Base-by-base conservation (phyloP, 768 basidiomycete species). In the Roridomyces roridus region DNA sequence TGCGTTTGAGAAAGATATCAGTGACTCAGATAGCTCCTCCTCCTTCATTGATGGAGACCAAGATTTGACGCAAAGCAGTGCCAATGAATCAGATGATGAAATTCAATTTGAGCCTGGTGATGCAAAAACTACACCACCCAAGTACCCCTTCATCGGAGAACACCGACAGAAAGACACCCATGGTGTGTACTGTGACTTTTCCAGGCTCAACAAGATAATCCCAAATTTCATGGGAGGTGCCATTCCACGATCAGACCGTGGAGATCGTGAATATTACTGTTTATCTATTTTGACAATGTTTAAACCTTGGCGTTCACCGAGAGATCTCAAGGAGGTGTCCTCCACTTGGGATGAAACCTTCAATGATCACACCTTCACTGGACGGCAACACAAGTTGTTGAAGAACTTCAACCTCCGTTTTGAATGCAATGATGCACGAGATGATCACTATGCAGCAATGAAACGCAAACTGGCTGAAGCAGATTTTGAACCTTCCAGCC, bases 201-300 rank as follows among this genome's bases (percentile, higher is more conserved):
- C n/a, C 11, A 17, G 24, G 7, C 20, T 62, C 11, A 14, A 53
- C 23, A 40, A 46, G 1, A 29, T 46, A 3, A 67, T 72, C 4
- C 70, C 70, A 0, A 68, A 69, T 49, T 73, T 72, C 57, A 45
- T 70, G 1, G 70, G 70, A 4, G 63, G 57, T 1, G 42, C 53
- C 2, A 47, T 72, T 4, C 72, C 72, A 7, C 44, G 66, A 10
- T 4, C 46, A 11, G 71, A 75, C 46, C 35, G 50, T 36, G 73
- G 68, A 1, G 72, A 74, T 54, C 35, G 64, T 17, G 70, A 76
- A 28, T 70, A 65, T 42, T 74, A 74, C 31, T 72, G 68, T 46
- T 34, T 55, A 21, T 53, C 65, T 6, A 68, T 70, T 52, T 28
- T 68, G 18, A 57, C 59, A 0, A 41, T 69, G 0, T 69, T 70